Conservation (phyloP, 2,329 filamentous ascomycete genomes). For the Xylariaceae sp. region DNA sequence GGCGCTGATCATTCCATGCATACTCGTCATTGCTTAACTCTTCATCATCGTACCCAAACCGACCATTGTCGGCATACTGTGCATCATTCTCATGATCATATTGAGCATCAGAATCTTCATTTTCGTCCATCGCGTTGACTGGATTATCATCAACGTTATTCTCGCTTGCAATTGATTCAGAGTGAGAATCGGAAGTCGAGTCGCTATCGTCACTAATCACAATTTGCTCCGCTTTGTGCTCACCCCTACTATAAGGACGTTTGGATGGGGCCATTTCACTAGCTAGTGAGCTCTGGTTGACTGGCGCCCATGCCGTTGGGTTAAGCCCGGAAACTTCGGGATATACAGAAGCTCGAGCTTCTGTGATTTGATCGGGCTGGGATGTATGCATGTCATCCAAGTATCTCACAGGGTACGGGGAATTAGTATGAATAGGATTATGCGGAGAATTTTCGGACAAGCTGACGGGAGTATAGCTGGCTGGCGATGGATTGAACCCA, state of each 20-base stretch:
- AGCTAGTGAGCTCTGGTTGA: slow-evolving; percentile 23
- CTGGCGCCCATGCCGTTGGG: slow-evolving; percentile 25
- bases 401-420: slow-evolving; percentile 25
- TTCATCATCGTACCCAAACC: slow-evolving; percentile 29
- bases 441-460: slow-evolving; percentile 13
- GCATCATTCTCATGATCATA: slow-evolving; percentile 25
- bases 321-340: slow-evolving; percentile 5
- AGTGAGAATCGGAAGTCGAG: slow-evolving; percentile 23
- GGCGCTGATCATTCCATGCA: slow-evolving; percentile 28
- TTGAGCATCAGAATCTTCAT: not conserved
- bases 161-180: slow-evolving; percentile 18
- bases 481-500: not conserved
- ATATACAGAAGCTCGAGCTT: slow-evolving; percentile 6
- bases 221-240: slow-evolving; percentile 25
- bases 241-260: slow-evolving; percentile 20
- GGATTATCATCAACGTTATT: slow-evolving; percentile 18
- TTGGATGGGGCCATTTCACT: slow-evolving; percentile 14
- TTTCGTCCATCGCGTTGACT: slow-evolving; percentile 16
- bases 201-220: slow-evolving; percentile 32
- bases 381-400: slow-evolving; percentile 17
- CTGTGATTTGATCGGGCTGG: slow-evolving; percentile 9
- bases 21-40: slow-evolving; percentile 34
- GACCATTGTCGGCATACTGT: slow-evolving; percentile 29
- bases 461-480: slow-evolving; percentile 22
- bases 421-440: slow-evolving; percentile 6